Evolutionary conservation across 495 filamentous ascomycete species (phyloP).

Genomic region (Penicillium simplicissimum): DNA sequence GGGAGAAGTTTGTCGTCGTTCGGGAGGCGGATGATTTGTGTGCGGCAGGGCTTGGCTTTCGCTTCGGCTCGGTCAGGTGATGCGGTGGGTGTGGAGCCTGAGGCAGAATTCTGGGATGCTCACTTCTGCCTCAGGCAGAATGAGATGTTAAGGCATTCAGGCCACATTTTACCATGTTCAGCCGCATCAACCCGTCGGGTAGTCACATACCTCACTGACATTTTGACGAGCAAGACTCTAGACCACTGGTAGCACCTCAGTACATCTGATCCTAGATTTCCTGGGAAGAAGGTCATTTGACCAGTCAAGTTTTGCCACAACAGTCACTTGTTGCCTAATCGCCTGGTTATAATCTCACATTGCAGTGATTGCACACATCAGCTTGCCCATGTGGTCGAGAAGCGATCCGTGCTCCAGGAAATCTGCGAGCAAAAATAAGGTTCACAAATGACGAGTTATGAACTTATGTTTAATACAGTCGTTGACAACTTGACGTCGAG

Average conservation of each 20-base stretch:
- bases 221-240: background rate
- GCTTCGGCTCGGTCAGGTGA: slow-evolving; percentile 49
- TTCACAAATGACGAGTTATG: background rate
- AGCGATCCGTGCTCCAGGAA: background rate
- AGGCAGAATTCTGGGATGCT: background rate
- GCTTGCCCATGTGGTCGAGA: background rate
- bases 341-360: too few relatives aligned
- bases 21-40: slow-evolving; percentile 41
- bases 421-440: background rate
- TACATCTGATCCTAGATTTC: background rate
- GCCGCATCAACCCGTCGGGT: too few relatives aligned
- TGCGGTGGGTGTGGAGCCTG: background rate
- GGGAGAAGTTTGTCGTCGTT: slow-evolving; percentile 47
- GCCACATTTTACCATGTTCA: background rate
- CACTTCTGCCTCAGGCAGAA: slow-evolving; percentile 25
- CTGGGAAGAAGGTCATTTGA: background rate
- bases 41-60: slow-evolving; percentile 51
- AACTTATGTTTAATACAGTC: too few relatives aligned
- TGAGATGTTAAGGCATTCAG: background rate
- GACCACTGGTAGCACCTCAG: background rate
- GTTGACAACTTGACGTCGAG: slow-evolving; percentile 1
- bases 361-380: background rate
- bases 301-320: background rate
- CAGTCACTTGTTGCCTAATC: background rate
- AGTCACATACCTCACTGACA: background rate